phyloP scores from a whole-genome alignment of 805 yeast species.

The Metschnikowia orientalis region DNA sequence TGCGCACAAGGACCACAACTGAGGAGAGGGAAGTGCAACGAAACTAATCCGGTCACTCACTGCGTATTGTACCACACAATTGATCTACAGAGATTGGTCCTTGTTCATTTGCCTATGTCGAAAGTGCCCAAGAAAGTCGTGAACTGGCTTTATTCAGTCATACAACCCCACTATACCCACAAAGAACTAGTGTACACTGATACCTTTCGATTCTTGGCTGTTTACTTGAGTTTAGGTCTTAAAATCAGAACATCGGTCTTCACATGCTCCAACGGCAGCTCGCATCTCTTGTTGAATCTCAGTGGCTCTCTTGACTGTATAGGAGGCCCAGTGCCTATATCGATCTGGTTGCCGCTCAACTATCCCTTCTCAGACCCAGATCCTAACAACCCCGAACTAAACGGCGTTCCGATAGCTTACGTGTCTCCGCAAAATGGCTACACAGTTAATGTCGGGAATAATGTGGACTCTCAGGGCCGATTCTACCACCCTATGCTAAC shows the following conservation, averaged over 20 bases:
- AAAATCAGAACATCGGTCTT: conserved; percentile 62
- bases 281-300: conserved; percentile 57
- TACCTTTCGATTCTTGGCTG: conserved; percentile 47
- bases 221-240: conserved; percentile 43
- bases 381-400: conserved; percentile 13
- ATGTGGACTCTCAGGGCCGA: conserved; percentile 66
- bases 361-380: conserved; percentile 48
- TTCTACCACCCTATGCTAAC: conserved; percentile 65
- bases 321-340: conserved; percentile 43
- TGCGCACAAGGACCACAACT: too few species aligned
- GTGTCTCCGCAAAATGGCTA: conserved; percentile 52
- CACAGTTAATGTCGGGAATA: conserved; percentile 52
- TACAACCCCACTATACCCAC: conserved; percentile 52
- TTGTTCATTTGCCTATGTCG: conserved; percentile 13
- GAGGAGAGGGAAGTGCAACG: too few species aligned
- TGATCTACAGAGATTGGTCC: too few species aligned
- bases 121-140: conserved; percentile 30
- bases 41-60: too few species aligned
- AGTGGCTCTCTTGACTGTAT: conserved; percentile 48
- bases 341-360: conserved; percentile 70
- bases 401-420: conserved; percentile 58
- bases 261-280: conserved; percentile 51
- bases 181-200: conserved; percentile 63
- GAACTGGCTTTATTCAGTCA: conserved; percentile 39
- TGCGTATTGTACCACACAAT: too few species aligned